Evolutionary conservation across 2,329 filamentous ascomycete genomes (phyloP).

Genomic region (Pestalotiopsis sp.): DNA sequence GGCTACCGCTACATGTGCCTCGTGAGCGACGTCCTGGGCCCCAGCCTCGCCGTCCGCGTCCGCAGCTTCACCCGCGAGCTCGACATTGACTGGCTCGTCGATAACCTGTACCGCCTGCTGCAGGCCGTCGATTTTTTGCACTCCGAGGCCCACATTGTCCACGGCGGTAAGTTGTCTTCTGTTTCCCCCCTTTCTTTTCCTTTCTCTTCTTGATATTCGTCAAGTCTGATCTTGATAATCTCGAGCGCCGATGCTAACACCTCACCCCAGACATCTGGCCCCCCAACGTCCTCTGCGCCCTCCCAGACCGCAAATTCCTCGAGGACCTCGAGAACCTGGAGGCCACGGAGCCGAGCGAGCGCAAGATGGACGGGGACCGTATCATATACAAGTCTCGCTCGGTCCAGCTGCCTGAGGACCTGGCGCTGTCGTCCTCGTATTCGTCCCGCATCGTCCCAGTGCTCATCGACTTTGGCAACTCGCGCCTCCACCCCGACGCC

Average conservation of each 20-base stretch:
- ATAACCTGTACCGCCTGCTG: constrained; percentile 25
- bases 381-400: constrained; percentile 7
- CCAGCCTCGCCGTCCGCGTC: background rate
- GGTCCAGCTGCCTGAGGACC: background rate
- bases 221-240: background rate
- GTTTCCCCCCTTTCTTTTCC: background rate
- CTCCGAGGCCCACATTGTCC: constrained; percentile 19
- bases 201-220: background rate
- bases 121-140: constrained; percentile 24
- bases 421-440: background rate
- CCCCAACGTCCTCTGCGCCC: constrained; percentile 9
- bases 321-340: constrained; percentile 8
- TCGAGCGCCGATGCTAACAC: background rate
- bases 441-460: constrained; percentile 2
- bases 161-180: constrained; percentile 18
- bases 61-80: constrained; percentile 13
- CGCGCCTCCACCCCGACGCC: constrained; percentile 1
- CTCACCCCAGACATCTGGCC: background rate
- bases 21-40: background rate
- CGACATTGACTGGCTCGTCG: constrained; percentile 23
- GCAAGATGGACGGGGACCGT: constrained; percentile 1
- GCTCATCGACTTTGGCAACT: constrained; percentile 12
- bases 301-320: background rate
- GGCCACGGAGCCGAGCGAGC: background rate
- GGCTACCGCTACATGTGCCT: background rate